Percentiles rank a stretch among this genome's conserved stretches.
These are phyloP conservation scores for Suhomyces prunicola DNA, from an alignment of 805 yeast genomes.

Conservation along the genomic window DNA sequence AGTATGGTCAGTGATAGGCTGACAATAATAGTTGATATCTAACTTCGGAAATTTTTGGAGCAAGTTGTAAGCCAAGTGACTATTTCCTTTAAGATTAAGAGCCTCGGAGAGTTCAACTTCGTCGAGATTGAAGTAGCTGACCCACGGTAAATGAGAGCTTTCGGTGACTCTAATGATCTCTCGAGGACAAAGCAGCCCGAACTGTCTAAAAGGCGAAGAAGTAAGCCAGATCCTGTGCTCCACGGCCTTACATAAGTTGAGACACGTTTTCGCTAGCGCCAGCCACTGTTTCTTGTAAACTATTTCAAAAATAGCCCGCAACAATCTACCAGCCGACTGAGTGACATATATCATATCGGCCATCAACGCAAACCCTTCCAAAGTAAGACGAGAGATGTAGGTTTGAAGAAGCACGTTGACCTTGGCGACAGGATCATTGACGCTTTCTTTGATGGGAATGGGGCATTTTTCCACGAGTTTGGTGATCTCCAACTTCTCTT, in stretches of 20 bases:
- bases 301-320: conserved; percentile 83
- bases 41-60: conserved; percentile 73
- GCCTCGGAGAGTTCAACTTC: conserved; percentile 83
- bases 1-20: conserved; percentile 74
- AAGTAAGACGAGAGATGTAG: conserved; percentile 68
- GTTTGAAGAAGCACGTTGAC: conserved; percentile 79
- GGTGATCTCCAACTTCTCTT: conserved; percentile 72
- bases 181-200: conserved; percentile 57
- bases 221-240: conserved; percentile 82
- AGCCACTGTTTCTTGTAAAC: conserved; percentile 73
- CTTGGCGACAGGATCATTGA: conserved; percentile 72
- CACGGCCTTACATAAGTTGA: conserved; percentile 74
- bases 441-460: conserved; percentile 73
- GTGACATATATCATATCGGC: conserved; percentile 92
- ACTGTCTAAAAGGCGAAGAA: conserved; percentile 84
- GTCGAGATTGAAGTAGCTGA: conserved; percentile 64
- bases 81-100: conserved; percentile 65
- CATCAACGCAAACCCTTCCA: conserved; percentile 88
- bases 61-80: conserved; percentile 55
- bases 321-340: conserved; percentile 86
- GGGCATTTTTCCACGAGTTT: conserved; percentile 75
- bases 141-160: conserved; percentile 79
- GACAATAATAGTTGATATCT: conserved; percentile 54
- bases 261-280: conserved; percentile 48
- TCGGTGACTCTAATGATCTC: conserved; percentile 76